Conservation (phyloP, 768 basidiomycete species). For the Boletellus emodensis region DNA sequence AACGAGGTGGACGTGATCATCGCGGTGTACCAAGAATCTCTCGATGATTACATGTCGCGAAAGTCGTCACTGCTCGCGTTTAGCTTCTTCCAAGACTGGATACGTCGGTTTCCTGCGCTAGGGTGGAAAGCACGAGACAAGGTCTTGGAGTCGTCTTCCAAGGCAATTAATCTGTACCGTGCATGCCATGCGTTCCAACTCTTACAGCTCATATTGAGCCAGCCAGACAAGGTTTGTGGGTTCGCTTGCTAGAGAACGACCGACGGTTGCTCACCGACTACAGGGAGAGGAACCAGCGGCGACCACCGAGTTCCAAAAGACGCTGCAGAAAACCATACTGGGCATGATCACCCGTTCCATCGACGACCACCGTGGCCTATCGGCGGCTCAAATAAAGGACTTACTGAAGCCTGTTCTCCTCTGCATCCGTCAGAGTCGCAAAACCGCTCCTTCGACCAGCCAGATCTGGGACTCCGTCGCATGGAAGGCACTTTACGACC, state of each 20-base stretch:
- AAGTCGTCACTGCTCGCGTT: slow-evolving; percentile 76
- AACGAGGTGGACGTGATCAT: slow-evolving; percentile 41
- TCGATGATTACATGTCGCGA: slow-evolving; percentile 72
- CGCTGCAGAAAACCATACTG: slow-evolving; percentile 47
- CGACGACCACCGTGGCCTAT: slow-evolving; percentile 43
- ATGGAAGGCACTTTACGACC: slow-evolving; percentile 50
- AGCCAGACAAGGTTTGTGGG: slow-evolving; percentile 27
- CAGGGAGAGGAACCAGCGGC: slow-evolving; percentile 42
- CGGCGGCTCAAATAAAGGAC: slow-evolving; percentile 71
- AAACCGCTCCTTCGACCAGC: slow-evolving; percentile 40
- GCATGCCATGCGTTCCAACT: slow-evolving; percentile 72
- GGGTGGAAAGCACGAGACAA: slow-evolving; percentile 64
- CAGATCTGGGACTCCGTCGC: slow-evolving; percentile 55
- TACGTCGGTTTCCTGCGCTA: slow-evolving; percentile 56
- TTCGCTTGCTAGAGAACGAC: not conserved
- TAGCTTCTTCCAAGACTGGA: slow-evolving; percentile 75
- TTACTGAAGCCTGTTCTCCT: slow-evolving; percentile 65
- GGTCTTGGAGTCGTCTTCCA: slow-evolving; percentile 52
- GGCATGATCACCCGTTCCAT: slow-evolving; percentile 47
- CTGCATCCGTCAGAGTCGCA: slow-evolving; percentile 56
- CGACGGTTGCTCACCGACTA: slow-evolving; percentile 8
- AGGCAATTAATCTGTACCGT: slow-evolving; percentile 74
- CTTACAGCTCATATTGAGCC: slow-evolving; percentile 57
- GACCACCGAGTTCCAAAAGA: slow-evolving; percentile 40
- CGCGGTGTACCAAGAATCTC: slow-evolving; percentile 57